Evolutionary conservation across 2,329 filamentous ascomycete species (phyloP), one percentile per base, ranked within the genome.

Genomic region (Pseudocercospora ulei): DNA sequence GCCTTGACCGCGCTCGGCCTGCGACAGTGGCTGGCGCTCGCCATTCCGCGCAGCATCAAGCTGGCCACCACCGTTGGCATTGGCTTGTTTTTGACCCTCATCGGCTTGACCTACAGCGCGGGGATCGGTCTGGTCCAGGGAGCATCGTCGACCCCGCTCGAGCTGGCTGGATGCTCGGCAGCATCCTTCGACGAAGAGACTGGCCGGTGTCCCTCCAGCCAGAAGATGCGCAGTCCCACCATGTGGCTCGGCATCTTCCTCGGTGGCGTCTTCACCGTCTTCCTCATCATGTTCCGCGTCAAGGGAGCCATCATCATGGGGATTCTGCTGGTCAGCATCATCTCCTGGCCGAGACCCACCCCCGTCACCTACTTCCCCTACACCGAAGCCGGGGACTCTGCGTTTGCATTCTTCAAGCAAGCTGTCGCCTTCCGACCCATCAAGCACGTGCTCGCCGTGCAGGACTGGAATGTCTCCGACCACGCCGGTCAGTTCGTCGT

Each of bases 211-310:
- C 72, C 73, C 0, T 64, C 66, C 34, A 65, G 67, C 12, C 67
- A 73, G 38, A 86, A 86, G 70, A 88, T 93, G 83, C 76, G 82
- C 44, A 83, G 73, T 54, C 82, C 84, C 1, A 76, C 79, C 14
- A 75, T 92, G 73, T 93, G 85, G 85, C 71, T 92, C 35, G 85
- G 84, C 23, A 86, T 92, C 52, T 90, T 92, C 67, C 82, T 80
- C 51, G 83, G 84, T 27, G 83, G 84, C 44, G 71, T 92, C 47
- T 64, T 92, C 33, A 92, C 84, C 1, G 78, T 79, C 19, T 65
- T 90, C 48, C 66, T 92, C 38, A 82, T 88, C 78, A 73, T 87
- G 67, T 92, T 85, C 61, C 78, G 83, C 12, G 75, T 92, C 61
- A 88, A 88, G 65, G 84, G 84, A 41, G 85, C 85, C 40, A 81